Conservation (phyloP, 1,139 yeast genomes). For the Lodderomyces theae region DNA sequence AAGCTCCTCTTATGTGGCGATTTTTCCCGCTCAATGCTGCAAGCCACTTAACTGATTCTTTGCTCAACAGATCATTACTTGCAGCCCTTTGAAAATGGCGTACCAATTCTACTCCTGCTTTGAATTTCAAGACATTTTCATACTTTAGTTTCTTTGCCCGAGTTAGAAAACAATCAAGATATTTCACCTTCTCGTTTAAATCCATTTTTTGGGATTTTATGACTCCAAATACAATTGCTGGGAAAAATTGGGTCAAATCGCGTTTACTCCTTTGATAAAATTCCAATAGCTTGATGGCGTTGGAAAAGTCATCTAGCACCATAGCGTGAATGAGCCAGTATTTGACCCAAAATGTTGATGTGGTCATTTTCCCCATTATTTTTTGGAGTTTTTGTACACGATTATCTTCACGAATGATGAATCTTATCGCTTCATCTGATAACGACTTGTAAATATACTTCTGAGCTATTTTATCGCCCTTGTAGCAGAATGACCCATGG, state of each 20-base stretch:
- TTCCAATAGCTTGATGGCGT: conserved; percentile 22
- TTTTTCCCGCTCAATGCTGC: conserved; percentile 13
- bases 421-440: conserved; percentile 21
- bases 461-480: conserved; percentile 7
- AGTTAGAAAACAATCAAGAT: conserved; percentile 21
- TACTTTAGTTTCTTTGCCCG: conserved; percentile 20
- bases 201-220: conserved; percentile 18
- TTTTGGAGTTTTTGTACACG: conserved; percentile 16
- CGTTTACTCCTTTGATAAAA: conserved; percentile 19
- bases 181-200: conserved; percentile 18
- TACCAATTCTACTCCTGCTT: conserved; percentile 17
- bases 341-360: conserved; percentile 18
- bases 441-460: conserved; percentile 10
- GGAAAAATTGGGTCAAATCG: conserved; percentile 18
- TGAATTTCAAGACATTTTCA: conserved; percentile 17
- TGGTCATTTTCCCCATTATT: conserved; percentile 17
- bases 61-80: conserved; percentile 6
- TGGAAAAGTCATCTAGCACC: conserved; percentile 25
- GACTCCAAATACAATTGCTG: conserved; percentile 27
- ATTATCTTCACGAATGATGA: conserved; percentile 16
- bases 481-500: conserved; percentile 15
- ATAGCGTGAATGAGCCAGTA: conserved; percentile 23
- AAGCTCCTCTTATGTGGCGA: conserved; percentile 7
- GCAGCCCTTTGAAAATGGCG: conserved; percentile 7
- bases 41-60: conserved; percentile 15